A percentile compares a stretch with the other conserved stretches of the same genome.
phyloP scores from a whole-genome alignment of 805 yeast genomes.

The Dipodascopsis tothii region DNA sequence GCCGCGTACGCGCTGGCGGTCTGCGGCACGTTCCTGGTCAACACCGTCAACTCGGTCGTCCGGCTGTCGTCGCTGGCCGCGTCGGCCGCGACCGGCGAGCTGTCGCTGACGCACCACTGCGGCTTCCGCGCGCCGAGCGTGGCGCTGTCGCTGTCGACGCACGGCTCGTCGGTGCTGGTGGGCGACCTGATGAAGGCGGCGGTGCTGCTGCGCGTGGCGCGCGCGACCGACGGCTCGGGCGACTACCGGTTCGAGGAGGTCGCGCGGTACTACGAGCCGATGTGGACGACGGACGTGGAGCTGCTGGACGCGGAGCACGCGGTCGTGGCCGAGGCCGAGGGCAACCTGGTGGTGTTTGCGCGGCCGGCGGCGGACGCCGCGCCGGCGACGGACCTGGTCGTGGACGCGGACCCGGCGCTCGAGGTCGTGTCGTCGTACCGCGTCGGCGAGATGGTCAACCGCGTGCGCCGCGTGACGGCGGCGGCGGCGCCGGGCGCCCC shows the following conservation, averaged over 20 bases:
- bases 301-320: conserved; percentile 5
- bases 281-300: conserved; percentile 25
- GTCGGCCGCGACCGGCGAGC: conserved; percentile 4
- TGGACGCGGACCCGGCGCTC: conserved; percentile 6
- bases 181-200: conserved; percentile 24
- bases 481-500: conserved; percentile 3
- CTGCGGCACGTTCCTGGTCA: conserved; percentile 8
- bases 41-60: conserved; percentile 19
- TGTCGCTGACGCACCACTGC: conserved; percentile 10
- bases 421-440: conserved; percentile 12
- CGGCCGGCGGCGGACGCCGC: conserved; percentile 2
- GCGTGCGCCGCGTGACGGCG: conserved; percentile 9
- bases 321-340: conserved; percentile 23
- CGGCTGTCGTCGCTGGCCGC: conserved; percentile 9
- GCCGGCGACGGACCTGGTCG: not conserved
- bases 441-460: conserved; percentile 22
- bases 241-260: conserved; percentile 10
- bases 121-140: conserved; percentile 20
- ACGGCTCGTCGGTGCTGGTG: conserved; percentile 11
- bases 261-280: conserved; percentile 19
- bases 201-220: conserved; percentile 5
- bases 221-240: not conserved
- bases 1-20: conserved; percentile 17
- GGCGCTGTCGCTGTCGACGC: conserved; percentile 15
- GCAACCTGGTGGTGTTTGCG: conserved; percentile 17